Evolutionary conservation across 2,329 filamentous ascomycete genomes (phyloP), one percentile per base, ranked within the genome.

Genomic region (Phoma sp.): DNA sequence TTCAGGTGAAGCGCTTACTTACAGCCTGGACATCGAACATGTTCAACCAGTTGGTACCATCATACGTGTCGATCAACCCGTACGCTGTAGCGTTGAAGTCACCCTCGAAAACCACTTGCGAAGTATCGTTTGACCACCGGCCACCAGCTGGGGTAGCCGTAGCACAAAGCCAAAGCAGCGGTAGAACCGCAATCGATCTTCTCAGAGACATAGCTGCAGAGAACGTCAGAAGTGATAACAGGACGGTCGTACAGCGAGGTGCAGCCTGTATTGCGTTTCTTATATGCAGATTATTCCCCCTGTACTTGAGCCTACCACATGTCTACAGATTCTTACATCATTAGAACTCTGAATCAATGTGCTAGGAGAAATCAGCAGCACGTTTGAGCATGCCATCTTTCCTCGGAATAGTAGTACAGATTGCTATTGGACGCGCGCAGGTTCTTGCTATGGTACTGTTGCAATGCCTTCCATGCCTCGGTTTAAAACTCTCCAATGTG

Each of bases 11-110:
- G 21, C 12, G 21, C 4, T n/a, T 8, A 48, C 61, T 45, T 60
- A 68, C 64, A 37, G 66, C 62, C 37, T 75, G 66, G n/a, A 75
- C 70, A 32, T 69, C 57, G 43, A 76, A 76, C 51, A 69, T 76
- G 60, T 56, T 68, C 9, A 73, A 50, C 74, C 74, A 77, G 62
- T 77, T 77, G 41, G 64, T 71, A 9, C 66, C 63, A 58, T 76
- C 70, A 36, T 77, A 77, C 3, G 64, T 74, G 8, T 75, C 73
- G 15, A 70, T 67, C 45, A 76, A 48, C 2, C 58, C 58, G 44
- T 73, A 74, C 3, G 70, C 65, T 15, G 67, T 59, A 32, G 54
- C 45, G 19, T 35, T 51, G 12, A 47, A 36, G 12, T 58, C 21
- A 17, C 64, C 51, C n/a, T 56, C 45, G 4, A 48, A 24, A n/a